Conservation (phyloP, 1,284 basidiomycete species). For the Marasmius oreades region DNA sequence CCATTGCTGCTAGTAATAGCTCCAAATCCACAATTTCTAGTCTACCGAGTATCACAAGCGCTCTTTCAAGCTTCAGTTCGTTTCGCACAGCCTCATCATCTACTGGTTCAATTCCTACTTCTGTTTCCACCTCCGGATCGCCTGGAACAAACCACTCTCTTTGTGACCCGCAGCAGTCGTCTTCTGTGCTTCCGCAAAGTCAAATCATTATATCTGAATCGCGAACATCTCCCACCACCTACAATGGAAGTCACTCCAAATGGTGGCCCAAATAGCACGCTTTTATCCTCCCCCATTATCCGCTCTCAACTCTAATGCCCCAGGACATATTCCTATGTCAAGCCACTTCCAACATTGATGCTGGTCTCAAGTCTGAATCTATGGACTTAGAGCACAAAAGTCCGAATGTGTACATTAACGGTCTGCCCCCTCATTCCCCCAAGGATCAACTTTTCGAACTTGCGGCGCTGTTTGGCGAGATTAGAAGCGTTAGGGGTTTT, state of each 20-base stretch:
- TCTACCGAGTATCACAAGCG: slow-evolving; percentile 6
- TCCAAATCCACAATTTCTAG: neutral
- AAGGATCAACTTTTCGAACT: slow-evolving; percentile 60
- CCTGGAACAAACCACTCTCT: neutral
- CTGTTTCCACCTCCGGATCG: slow-evolving; percentile 10
- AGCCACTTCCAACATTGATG: neutral
- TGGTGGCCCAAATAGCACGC: neutral
- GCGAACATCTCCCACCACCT: neutral
- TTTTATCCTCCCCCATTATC: neutral
- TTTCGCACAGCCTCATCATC: slow-evolving; percentile 14
- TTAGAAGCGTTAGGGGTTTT: slow-evolving; percentile 60
- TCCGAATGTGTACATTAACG: slow-evolving; percentile 68
- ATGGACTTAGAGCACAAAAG: slow-evolving; percentile 28
- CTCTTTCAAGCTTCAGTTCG: slow-evolving; percentile 8
- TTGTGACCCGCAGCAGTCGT: neutral
- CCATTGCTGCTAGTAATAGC: neutral
- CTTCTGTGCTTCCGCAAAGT: neutral
- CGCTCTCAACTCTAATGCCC: slow-evolving; percentile 3
- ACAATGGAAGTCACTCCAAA: neutral
- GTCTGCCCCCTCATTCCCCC: slow-evolving; percentile 59
- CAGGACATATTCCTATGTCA: slow-evolving; percentile 10
- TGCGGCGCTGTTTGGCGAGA: slow-evolving; percentile 48
- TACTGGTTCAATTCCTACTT: slow-evolving; percentile 6
- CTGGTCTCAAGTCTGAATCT: neutral
- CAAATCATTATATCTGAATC: neutral